These are phyloP conservation scores for Crassisporium funariophilum DNA, from an alignment of 768 basidiomycete genomes.

Conservation along the genomic window DNA sequence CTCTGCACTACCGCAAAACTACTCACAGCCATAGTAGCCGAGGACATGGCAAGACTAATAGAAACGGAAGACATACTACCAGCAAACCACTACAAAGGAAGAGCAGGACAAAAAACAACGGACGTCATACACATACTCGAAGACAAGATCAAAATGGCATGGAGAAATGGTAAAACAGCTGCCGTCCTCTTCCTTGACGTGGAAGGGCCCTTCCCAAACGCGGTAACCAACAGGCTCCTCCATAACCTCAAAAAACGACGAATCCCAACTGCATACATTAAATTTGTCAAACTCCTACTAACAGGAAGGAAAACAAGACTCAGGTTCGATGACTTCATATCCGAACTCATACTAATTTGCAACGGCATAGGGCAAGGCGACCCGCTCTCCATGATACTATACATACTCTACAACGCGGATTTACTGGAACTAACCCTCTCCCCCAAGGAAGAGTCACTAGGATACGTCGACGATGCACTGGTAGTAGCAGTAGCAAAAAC, in stretches of 20 bases:
- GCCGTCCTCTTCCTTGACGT: conserved; percentile 16
- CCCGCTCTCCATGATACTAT: conserved; percentile 10
- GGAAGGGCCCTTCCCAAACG: conserved; percentile 14
- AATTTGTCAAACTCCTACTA: neutral
- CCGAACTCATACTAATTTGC: neutral
- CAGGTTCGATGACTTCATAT: conserved; percentile 16
- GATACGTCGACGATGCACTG: neutral
- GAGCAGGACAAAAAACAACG: conserved; percentile 6
- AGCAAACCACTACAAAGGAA: conserved; percentile 4
- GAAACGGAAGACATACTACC: conserved; percentile 4
- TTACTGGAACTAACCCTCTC: neutral
- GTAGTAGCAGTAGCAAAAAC: neutral
- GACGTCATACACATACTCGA: conserved; percentile 2
- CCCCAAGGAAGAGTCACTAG: neutral
- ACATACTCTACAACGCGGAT: conserved; percentile 10
- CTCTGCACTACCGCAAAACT: conserved; percentile 2
- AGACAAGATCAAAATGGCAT: conserved; percentile 4
- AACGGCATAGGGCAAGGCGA: conserved; percentile 15
- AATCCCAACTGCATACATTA: conserved; percentile 3
- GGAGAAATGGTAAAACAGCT: conserved; percentile 6
- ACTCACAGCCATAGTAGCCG: neutral
- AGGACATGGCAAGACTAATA: neutral
- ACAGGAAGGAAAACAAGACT: neutral
- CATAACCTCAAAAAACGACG: conserved; percentile 4
- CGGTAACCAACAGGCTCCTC: conserved; percentile 7